Evolutionary conservation across 495 filamentous ascomycete genomes (phyloP), one percentile per base, ranked within the genome.

Genomic region (Neurospora sp.): DNA sequence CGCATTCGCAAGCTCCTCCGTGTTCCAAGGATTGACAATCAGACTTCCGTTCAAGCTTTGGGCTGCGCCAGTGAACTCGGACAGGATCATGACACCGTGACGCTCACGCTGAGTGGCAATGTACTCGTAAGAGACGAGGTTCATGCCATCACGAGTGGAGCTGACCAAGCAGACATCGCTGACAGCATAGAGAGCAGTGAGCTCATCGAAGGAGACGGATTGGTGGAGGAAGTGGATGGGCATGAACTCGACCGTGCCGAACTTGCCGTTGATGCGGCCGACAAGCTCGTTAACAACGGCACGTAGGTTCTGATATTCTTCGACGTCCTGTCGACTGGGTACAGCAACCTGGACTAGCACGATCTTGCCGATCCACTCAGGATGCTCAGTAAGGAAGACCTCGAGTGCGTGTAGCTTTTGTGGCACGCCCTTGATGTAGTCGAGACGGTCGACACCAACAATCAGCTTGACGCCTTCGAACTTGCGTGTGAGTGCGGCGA

Each of bases 81-180:
- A 97, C 10, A 98, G 87, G 31, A 97, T 92, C 86, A 98, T 91
- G 5, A 93, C 91, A 8, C 95, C 95, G 77, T 96, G 91, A 10
- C 90, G 87, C 74, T 94, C 86, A 73, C 91, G 84, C 77, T 97
- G 95, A 40, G 91, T 93, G 3, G 95, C 94, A 69, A 97, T 94
- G 81, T 97, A 98, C 81, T 98, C 95, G 82, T 94, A 97, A 31
- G 92, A 94, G 35, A 98, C 95, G 10, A 97, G 88, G 78, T 98
- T 98, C 95, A 98, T 97, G 72, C 95, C 95, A 77, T 97, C 95
- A n/a, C 94, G 87, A 1, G 92, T 96, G 0, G 94, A 97, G 16
- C 91, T 92, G 69, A 97, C 91, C 7, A 98, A 86, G 78, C 94
- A 98, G 59, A 92, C 91, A 79, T 97, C 94, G 12, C 92, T 93